Percentiles rank a stretch among this genome's conserved stretches.
Conservation (phyloP, 768 basidiomycete genomes). For the Suillus americanus region DNA sequence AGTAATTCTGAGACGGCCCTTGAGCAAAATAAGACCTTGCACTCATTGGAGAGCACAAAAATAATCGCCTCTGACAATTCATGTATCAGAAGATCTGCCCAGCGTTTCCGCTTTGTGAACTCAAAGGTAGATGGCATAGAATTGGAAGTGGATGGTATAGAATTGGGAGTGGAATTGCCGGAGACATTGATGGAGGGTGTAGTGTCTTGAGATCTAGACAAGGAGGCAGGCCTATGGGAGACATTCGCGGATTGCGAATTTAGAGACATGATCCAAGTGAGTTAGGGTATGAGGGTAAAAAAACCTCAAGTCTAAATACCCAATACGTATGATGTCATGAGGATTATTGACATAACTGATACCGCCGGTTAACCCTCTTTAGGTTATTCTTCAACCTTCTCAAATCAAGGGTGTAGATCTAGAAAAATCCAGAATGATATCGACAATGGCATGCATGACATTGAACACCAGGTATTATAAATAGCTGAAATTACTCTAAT, state of each 20-base stretch:
- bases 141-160: background rate
- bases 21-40: constrained; percentile 69
- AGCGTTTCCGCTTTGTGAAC: constrained; percentile 84
- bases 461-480: too few species aligned
- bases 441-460: too few species aligned
- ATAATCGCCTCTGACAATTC: constrained; percentile 75
- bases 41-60: constrained; percentile 63
- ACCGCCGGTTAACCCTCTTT: background rate
- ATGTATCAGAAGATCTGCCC: constrained; percentile 77
- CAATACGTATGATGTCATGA: constrained; percentile 6
- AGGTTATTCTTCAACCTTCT: background rate
- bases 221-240: background rate
- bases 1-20: constrained; percentile 67
- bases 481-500: constrained; percentile 9
- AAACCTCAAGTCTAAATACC: background rate
- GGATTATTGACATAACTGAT: background rate
- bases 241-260: background rate
- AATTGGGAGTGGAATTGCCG: background rate
- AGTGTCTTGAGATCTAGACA: background rate
- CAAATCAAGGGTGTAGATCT: background rate
- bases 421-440: background rate
- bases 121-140: constrained; percentile 49
- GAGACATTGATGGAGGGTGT: background rate
- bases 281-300: background rate
- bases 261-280: constrained; percentile 19